Evolutionary conservation across 2,329 filamentous ascomycete genomes (phyloP), one percentile per base, ranked within the genome.

Genomic region (Nectriaceae sp.): DNA sequence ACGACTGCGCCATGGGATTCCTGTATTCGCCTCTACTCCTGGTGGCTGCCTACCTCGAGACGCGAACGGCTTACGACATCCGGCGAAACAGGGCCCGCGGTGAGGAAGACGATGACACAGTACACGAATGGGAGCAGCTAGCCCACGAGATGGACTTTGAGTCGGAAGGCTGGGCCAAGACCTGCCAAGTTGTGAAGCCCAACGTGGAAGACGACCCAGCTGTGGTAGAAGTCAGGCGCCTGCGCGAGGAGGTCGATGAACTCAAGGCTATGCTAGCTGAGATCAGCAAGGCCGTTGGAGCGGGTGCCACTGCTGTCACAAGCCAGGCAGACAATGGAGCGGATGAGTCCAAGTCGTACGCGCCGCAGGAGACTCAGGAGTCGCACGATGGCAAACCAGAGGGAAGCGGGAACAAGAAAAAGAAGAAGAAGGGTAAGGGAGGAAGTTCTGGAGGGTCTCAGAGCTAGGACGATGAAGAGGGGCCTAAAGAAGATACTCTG

Each of bases 91-190:
- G 94, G 1, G 80, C 79, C 15, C 75, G 88, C 15, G 90, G 92
- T 33, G 92, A 97, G 57, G 87, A 87, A 3, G 94, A 99, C 57
- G 94, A 99, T 59, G 91, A 97, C 57, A 84, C 84, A 1, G 73
- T 88, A 8, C 88, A 97, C 64, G 93, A 97, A 66, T 99, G 94
- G 94, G 94, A 99, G 72, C 88, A 96, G 67, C 75, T 93, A 64
- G 71, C 77, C 8, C 75, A 75, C 5, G 80, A 88, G 44, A 66
- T 93, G 18, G 88, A 96, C 64, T 89, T 95, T 62, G 89, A 96
- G 62, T 76, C 81, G 1, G 89, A 93, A 52, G 90, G 88, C 0
- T 99, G 94, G 94, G 76, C 80, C 29, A 90, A 94, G 76, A 85
- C 80, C 47, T 91, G 96, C 3, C 78, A 84, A 42, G 72, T 76